Base-by-base conservation (phyloP, 495 filamentous ascomycete genomes). In the Penicillium macrosclerotiorum region DNA sequence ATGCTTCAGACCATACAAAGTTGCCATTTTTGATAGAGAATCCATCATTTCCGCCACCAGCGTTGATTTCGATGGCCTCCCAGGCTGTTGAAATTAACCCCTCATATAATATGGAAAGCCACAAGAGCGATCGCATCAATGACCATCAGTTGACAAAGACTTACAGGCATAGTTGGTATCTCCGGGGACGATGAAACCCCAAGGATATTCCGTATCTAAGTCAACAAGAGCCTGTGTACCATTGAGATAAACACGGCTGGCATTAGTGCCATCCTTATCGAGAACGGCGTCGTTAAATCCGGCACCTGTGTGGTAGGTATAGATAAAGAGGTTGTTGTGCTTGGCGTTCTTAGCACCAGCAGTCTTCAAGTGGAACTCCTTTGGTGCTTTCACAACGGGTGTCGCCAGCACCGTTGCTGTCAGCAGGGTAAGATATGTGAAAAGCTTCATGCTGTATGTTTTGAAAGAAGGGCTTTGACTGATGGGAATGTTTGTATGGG, bases 291-390 rank as follows among this genome's bases (percentile, higher is more conserved):
- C 74, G 33, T 65, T 70, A 13, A 70, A 38, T 8, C 69, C 74
- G 8, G 73, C 71, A 19, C 73, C 74, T 5, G 71, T 74, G 62
- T 77, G 73, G 46, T 76, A 77, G 49, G 62, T 51, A n/a, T 63
- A 60, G 34, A 75, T 60, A 31, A 70, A 77, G 38, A 77, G 73
- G 39, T 68, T 45, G 50, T 73, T 71, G 51, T 68, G 60, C 0
- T 62, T 43, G 1, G 56, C 23, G 43, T 63, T 62, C 8, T 27
- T 35, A 17, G 70, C 55, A 12, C 56, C 65, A 3, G 52, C 49
- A 7, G 72, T 73, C 60, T 74, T 74, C 20, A 78, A 60, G 38
- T 66, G 57, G 55, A 76, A 78, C 13, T 55, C 45, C 16, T 56
- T 57, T 3, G 57, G 7, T 24, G 55, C n/a, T 17, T 37, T 53